phyloP scores from a whole-genome alignment of 2,329 filamentous ascomycete genomes.

The Colletotrichum endophyticum region DNA sequence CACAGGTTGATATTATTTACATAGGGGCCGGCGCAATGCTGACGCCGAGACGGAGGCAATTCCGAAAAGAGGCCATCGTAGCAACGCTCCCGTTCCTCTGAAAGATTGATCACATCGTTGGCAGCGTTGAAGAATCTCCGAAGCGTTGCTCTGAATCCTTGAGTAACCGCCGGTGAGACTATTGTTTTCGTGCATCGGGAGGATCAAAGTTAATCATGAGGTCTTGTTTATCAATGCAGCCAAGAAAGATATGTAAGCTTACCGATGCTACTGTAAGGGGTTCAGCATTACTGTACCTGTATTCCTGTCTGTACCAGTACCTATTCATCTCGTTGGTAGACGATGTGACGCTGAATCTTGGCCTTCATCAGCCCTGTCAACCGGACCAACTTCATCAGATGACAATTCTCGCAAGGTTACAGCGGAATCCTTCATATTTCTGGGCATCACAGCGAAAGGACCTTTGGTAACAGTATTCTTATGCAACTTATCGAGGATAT shows the following conservation, averaged over 20 bases:
- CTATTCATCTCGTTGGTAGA: background rate
- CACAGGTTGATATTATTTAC: background rate
- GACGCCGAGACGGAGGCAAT: background rate
- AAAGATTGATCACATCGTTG: background rate
- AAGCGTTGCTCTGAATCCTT: background rate
- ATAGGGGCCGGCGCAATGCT: background rate
- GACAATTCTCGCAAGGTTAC: background rate
- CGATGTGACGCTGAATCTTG: background rate
- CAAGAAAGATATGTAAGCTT: background rate
- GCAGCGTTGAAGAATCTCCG: background rate
- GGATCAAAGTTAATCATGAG: background rate
- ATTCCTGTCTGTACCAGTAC: background rate
- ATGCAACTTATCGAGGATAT: background rate
- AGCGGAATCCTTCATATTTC: background rate
- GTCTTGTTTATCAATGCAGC: conserved; percentile 25
- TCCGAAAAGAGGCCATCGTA: background rate
- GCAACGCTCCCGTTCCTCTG: background rate
- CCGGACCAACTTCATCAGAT: background rate
- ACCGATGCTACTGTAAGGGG: background rate
- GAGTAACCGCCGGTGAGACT: conserved; percentile 21
- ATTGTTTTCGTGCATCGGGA: conserved; percentile 23
- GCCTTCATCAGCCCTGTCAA: background rate
- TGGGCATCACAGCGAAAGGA: background rate
- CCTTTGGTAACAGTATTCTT: background rate
- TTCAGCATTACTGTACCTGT: background rate